These are phyloP conservation scores for Ballota nigra DNA, from an alignment of 257 asterid species.

Conservation along the genomic window DNA sequence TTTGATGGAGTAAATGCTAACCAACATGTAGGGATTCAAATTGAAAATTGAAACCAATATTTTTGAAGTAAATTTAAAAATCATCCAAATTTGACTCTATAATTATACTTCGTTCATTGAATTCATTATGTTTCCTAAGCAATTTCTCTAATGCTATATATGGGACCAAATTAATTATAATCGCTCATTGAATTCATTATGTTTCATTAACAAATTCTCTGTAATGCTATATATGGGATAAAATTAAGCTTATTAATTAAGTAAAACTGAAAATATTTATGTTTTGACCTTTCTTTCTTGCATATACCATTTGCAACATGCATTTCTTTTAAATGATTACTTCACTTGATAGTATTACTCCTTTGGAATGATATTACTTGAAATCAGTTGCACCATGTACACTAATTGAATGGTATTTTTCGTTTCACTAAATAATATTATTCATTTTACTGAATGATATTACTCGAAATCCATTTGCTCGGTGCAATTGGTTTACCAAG, in stretches of 20 bases:
- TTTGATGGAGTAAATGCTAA: conserved; percentile 13
- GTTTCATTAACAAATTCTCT: not conserved
- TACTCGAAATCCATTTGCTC: too few species aligned
- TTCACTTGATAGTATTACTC: too few species aligned
- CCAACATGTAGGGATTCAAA: not conserved
- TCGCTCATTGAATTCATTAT: not conserved
- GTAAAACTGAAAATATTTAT: not conserved
- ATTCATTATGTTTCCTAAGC: not conserved
- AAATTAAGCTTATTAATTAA: too few species aligned
- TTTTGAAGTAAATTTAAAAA: not conserved
- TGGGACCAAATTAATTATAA: too few species aligned
- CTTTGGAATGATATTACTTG: not conserved
- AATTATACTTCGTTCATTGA: not conserved
- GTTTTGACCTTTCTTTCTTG: not conserved
- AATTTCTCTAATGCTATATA: too few species aligned
- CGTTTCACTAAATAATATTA: too few species aligned
- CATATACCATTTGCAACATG: too few species aligned
- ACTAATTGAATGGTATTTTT: too few species aligned
- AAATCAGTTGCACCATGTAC: too few species aligned
- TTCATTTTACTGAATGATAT: too few species aligned
- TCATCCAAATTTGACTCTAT: not conserved
- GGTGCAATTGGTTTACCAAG: too few species aligned
- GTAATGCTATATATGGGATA: not conserved
- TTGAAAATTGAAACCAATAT: not conserved
- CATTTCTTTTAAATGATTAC: too few species aligned